Base-by-base conservation (phyloP, 192 early-diverging fungal genomes). In the Dissophora globulifera region DNA sequence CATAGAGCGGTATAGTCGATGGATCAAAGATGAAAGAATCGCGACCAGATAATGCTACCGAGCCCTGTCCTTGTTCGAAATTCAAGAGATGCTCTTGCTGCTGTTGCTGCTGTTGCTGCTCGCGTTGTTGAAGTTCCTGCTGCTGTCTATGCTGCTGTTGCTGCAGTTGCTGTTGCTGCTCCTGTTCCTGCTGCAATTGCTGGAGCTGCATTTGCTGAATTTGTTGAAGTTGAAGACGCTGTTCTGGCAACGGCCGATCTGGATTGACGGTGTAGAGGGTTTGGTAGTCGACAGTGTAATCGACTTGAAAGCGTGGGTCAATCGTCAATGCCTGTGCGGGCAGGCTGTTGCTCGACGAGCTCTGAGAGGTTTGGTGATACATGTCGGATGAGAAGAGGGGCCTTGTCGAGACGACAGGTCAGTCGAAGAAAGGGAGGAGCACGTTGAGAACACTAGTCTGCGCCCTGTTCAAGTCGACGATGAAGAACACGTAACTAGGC, bases 291-390 rank as follows among this genome's bases (percentile, higher is more conserved):
- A 69, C 48, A 12, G 67, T 47, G 42, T 54, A 61, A 11, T 67
- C 65, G 23, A 51, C 42, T 22, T 60, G 67, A 17, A 54, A 52
- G 11, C 38, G 58, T 16, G 62, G 69, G 4, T 58, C 62, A 8
- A 46, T 17, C 0, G 61, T 13, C 35, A 72, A 13, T 6, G 60
- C 27, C 47, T 72, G 69, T 0, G 69, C 52, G 15, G 60, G 69
- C 27, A 72, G 54, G 22, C 69, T 72, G 25, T 54, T 56, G 47
- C 38, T 58, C 2, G 69, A 72, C 6, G 69, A 72, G 41, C 49
- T 72, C 52, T 63, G 61, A 26, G 69, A 72, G 5, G 69, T n/a
- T 23, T 72, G 69, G 46, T 72, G 60, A 49, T 72, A 50, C 51
- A 63, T 72, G 52, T 43, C 5, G 4, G 30, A 27, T 32, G 32